Conservation (phyloP, 352 stramenopile genomes). For the Phytophthora uliginosa region DNA sequence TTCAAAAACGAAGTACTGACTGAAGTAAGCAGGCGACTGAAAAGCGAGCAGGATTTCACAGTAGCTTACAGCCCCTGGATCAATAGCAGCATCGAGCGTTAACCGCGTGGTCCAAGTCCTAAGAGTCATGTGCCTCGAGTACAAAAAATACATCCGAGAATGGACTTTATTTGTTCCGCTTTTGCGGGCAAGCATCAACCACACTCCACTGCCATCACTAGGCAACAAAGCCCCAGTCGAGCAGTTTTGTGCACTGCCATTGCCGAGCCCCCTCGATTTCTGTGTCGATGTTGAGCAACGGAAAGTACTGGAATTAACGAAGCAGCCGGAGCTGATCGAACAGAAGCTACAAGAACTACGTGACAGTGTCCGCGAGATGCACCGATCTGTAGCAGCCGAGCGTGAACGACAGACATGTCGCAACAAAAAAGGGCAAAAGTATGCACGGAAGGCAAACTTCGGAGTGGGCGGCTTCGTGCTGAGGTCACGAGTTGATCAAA, state of each 20-base stretch:
- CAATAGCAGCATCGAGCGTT: not conserved
- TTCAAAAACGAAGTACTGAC: not conserved
- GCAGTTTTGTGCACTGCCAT: slow-evolving; percentile 25
- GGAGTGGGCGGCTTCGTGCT: slow-evolving; percentile 38
- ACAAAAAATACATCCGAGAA: slow-evolving; percentile 3
- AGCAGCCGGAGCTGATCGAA: slow-evolving; percentile 1
- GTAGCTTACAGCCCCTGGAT: not conserved
- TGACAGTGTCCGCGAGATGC: slow-evolving; percentile 6
- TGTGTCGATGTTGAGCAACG: slow-evolving; percentile 3
- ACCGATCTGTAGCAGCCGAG: not conserved
- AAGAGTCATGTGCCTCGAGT: not conserved
- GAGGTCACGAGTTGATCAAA: slow-evolving; percentile 34
- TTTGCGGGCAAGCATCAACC: slow-evolving; percentile 36
- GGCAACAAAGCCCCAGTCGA: slow-evolving; percentile 25
- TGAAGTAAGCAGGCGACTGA: not conserved
- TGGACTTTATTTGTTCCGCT: slow-evolving; percentile 29
- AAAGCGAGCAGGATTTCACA: not conserved
- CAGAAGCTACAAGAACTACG: slow-evolving; percentile 4
- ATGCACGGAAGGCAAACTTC: slow-evolving; percentile 24
- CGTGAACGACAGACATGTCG: not conserved
- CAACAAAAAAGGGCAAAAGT: slow-evolving; percentile 5
- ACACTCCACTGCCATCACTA: slow-evolving; percentile 29
- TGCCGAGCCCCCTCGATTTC: not conserved
- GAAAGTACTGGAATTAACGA: not conserved
- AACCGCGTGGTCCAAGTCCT: not conserved